These are phyloP conservation scores for Fusarium sp. DNA, from an alignment of 2,329 filamentous ascomycete species.

Conservation along the genomic window DNA sequence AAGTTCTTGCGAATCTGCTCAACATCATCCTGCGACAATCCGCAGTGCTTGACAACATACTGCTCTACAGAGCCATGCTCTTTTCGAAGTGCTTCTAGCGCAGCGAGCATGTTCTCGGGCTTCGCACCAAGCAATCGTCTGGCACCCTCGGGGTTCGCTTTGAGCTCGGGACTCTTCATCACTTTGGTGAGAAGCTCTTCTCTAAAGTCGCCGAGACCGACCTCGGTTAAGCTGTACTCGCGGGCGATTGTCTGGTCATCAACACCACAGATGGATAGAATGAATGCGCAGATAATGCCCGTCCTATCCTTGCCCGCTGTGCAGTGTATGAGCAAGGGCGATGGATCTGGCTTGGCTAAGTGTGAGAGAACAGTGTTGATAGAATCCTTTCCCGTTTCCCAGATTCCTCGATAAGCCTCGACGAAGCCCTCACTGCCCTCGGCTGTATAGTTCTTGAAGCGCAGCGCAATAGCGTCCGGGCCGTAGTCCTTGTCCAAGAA, in stretches of 20 bases:
- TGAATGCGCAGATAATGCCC: constrained; percentile 73
- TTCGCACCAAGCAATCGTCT: constrained; percentile 58
- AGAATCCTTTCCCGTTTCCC: constrained; percentile 60
- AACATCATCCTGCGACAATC: constrained; percentile 66
- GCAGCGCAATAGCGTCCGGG: constrained; percentile 70
- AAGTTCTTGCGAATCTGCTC: constrained; percentile 63
- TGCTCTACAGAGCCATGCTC: constrained; percentile 72
- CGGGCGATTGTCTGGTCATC: constrained; percentile 67
- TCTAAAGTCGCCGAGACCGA: constrained; percentile 66
- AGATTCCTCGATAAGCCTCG: constrained; percentile 70
- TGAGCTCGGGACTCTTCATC: constrained; percentile 61
- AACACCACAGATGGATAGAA: constrained; percentile 73
- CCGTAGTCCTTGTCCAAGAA: constrained; percentile 70
- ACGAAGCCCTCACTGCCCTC: constrained; percentile 69
- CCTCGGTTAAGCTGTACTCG: constrained; percentile 76
- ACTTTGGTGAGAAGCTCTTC: constrained; percentile 62
- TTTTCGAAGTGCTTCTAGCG: constrained; percentile 64
- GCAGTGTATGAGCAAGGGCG: constrained; percentile 75
- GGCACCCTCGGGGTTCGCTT: constrained; percentile 57
- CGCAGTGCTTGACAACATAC: constrained; percentile 70
- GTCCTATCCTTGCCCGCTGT: constrained; percentile 83
- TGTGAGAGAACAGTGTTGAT: constrained; percentile 68
- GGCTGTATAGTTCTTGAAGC: constrained; percentile 69
- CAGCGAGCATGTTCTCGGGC: constrained; percentile 62
- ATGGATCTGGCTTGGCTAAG: constrained; percentile 56